These are phyloP conservation scores for Corchorus olitorius DNA, from an alignment of 345 rosid species.

Conservation along the genomic window DNA sequence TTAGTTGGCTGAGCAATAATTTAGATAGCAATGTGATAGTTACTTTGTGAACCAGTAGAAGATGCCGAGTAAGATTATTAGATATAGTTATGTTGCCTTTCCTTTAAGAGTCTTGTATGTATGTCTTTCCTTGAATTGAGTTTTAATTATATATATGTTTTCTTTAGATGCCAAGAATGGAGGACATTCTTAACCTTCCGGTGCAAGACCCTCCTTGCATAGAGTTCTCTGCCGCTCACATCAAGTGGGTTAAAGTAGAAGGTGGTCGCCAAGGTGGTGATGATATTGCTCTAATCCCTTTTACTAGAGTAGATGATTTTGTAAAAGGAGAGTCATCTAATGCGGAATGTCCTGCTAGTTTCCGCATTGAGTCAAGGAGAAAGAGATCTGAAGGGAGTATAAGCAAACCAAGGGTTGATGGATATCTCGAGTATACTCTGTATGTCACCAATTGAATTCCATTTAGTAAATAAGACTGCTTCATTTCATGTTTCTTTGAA, in stretches of 20 bases:
- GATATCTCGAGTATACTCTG: slow-evolving; percentile 63
- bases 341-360: slow-evolving; percentile 57
- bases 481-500: slow-evolving; percentile 9
- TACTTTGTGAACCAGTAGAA: not conserved
- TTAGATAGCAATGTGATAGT: not conserved
- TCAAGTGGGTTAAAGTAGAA: slow-evolving; percentile 52
- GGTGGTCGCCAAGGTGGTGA: slow-evolving; percentile 64
- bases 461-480: slow-evolving; percentile 4
- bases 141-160: not conserved
- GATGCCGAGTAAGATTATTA: not conserved
- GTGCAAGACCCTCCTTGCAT: slow-evolving; percentile 57
- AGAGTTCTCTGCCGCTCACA: slow-evolving; percentile 50
- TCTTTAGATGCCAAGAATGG: slow-evolving; percentile 53
- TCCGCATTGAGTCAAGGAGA: slow-evolving; percentile 61
- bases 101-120: not conserved
- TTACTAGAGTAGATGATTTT: slow-evolving; percentile 55
- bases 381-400: slow-evolving; percentile 56
- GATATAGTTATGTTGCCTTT: not conserved
- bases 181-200: slow-evolving; percentile 55
- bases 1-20: not conserved
- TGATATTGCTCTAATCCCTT: slow-evolving; percentile 55
- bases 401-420: slow-evolving; percentile 61
- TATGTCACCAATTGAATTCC: slow-evolving; percentile 28
- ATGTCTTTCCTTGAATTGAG: not conserved
- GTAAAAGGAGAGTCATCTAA: slow-evolving; percentile 60